Percentiles rank a stretch among this genome's conserved stretches.
These are phyloP conservation scores for Eudorina sp. DNA, from an alignment of 139 green algal species.

Conservation along the genomic window DNA sequence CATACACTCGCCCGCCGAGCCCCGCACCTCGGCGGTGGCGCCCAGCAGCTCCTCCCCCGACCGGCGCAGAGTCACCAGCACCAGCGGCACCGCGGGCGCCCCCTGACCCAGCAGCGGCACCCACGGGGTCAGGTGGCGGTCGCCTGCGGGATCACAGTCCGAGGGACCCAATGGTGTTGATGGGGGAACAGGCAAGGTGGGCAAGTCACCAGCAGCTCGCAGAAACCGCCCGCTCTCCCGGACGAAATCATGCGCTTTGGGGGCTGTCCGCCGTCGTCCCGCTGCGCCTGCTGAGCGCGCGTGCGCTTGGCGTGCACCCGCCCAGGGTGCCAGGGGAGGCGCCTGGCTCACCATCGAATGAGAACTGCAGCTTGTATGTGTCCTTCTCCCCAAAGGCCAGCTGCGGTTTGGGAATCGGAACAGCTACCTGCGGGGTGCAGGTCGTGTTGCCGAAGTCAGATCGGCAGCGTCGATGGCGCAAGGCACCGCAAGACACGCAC, in stretches of 20 bases:
- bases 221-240: too few species aligned
- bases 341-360: conserved; percentile 67
- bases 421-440: conserved; percentile 44
- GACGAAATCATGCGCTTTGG: too few species aligned
- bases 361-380: conserved; percentile 69
- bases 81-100: conserved; percentile 64
- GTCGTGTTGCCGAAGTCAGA: background rate
- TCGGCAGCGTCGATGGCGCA: background rate
- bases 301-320: too few species aligned
- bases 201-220: too few species aligned
- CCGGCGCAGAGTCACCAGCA: conserved; percentile 71
- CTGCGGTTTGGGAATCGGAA: conserved; percentile 62
- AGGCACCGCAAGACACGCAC: background rate
- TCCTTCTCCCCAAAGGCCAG: conserved; percentile 30
- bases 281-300: too few species aligned
- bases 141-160: conserved; percentile 29
- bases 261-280: too few species aligned
- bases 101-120: conserved; percentile 70
- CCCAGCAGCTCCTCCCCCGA: conserved; percentile 71
- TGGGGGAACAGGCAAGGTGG: too few species aligned
- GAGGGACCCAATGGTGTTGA: too few species aligned
- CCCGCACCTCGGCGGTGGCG: conserved; percentile 57
- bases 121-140: conserved; percentile 79
- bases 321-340: too few species aligned
- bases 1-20: background rate